Evolutionary conservation across 148 eudicot species (phyloP), one percentile per base, ranked within the genome.

Genomic region (Gaultheria prostrata): DNA sequence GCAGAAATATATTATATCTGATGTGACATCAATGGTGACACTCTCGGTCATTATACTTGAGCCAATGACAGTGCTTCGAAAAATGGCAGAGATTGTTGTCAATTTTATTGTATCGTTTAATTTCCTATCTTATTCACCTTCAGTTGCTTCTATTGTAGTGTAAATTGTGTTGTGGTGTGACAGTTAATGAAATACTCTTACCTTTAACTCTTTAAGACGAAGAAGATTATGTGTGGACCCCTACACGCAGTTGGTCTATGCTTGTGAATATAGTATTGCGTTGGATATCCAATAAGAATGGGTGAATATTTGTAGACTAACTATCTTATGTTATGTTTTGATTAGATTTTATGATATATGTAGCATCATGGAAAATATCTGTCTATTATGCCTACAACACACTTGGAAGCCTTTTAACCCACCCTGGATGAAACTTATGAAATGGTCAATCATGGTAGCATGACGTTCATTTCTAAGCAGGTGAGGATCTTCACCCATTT

Each of bases 341-440:
- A 39, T 39, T 18, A 49, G 77, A 67, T 24, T 45, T 78, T 76
- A 46, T 71, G 82, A 30, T 63, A 59, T 21, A 48, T 83, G 87
- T 93, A 95, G 98, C 98, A 51, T 89, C 97, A 26, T 95, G 97
- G 97, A 91, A 91, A 72, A 88, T 95, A 61, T 93, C 98, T 82
- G 94, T 93, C 11, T 95, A 92, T 85, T 92, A 87, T 86, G 97
- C 98, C 85, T 91, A 85, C 83, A 93, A 82, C 92, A 97, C 46
- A 92, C 98, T 76, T 95, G 98, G 98, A 95, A 95, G 94, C 98
- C 98, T 51, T 95, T 95, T 80, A 95, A 95, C 84, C 98, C 98
- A 93, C 93, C 88, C 97, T 93, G 79, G 98, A 97, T 39, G 98
- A 95, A 86, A 95, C 98, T 49, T 95, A 92, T 89, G 97, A 95